phyloP scores from a whole-genome alignment of 2,329 filamentous ascomycete genomes.

The Ophiostoma novo-ulmi region DNA sequence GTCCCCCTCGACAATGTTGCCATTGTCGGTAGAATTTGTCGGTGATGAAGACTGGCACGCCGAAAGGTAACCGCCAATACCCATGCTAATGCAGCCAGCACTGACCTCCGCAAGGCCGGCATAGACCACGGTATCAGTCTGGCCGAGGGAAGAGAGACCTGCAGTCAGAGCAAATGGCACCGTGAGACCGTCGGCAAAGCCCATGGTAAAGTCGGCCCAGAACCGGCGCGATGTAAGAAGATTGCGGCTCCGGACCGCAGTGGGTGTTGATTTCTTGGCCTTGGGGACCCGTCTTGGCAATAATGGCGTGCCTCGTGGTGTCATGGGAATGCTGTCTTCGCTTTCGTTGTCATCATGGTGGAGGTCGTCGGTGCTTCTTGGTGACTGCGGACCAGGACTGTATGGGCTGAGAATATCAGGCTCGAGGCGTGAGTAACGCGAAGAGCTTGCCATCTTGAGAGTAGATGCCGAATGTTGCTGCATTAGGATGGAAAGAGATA shows the following conservation, averaged over 20 bases:
- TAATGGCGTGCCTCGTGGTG: not conserved
- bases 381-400: not conserved
- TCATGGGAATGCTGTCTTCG: conserved; percentile 21
- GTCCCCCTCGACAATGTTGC: conserved; percentile 23
- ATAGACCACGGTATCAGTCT: conserved; percentile 58
- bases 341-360: conserved; percentile 19
- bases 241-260: not conserved
- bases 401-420: not conserved
- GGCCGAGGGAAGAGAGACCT: conserved; percentile 57
- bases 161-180: conserved; percentile 71
- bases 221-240: conserved; percentile 38
- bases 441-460: not conserved
- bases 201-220: conserved; percentile 63
- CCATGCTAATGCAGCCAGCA: conserved; percentile 68
- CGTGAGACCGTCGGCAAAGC: conserved; percentile 68
- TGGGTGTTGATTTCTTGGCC: not conserved
- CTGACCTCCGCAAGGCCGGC: conserved; percentile 67
- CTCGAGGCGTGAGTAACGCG: not conserved
- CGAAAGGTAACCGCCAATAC: conserved; percentile 63
- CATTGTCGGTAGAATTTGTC: conserved; percentile 15
- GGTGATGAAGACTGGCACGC: conserved; percentile 36
- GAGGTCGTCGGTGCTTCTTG: conserved; percentile 2
- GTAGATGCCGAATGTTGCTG: not conserved
- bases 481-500: not conserved
- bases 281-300: not conserved